Evolutionary conservation across 345 rosid genomes (phyloP), one percentile per base, ranked within the genome.

Genomic region (Sonneratia alba): DNA sequence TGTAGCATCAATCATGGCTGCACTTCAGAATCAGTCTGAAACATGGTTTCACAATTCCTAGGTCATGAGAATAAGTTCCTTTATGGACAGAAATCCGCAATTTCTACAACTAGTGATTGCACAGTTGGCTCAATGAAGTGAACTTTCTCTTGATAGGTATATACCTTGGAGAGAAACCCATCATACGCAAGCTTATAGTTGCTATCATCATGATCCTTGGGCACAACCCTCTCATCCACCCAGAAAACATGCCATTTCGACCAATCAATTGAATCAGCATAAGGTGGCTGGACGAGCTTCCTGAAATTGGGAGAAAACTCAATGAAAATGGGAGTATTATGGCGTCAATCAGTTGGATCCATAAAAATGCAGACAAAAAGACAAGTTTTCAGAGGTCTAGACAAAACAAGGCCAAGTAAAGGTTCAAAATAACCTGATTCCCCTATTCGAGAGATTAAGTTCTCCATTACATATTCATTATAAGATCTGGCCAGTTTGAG

Each of bases 211-310:
- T 92, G 97, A 79, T 90, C 81, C 82, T 87, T 92, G 0, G 98
- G 99, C 67, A 95, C 97, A 73, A 95, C 97, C 37, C 96, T 85
- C 81, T 95, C 98, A 47, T 95, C 98, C 24, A 87, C 96, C 97
- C 99, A 92, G 72, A 95, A 90, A 24, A 95, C 84, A 66, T 89
- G 96, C 97, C 99, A 95, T 71, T 80, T 90, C 56, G 89, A 85
- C 99, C 99, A 95, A 40, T 95, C 92, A 40, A 95, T 81, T 3
- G 84, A 80, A 71, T 90, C 89, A 63, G 82, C 24, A 10, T 84
- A 83, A 16, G 91, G 97, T 2, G 83, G 73, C 16, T 86, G 91
- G 72, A 71, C 79, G 69, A 92, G 73, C 78, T 92, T 92, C 91
- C 97, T 92, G 82, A 1, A 69, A 47, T 40, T 37, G n/a, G 4